Percentiles rank a stretch among this genome's conserved stretches.
These are phyloP conservation scores for Actinidia arguta DNA, from an alignment of 179 eudicot genomes.

Conservation along the genomic window DNA sequence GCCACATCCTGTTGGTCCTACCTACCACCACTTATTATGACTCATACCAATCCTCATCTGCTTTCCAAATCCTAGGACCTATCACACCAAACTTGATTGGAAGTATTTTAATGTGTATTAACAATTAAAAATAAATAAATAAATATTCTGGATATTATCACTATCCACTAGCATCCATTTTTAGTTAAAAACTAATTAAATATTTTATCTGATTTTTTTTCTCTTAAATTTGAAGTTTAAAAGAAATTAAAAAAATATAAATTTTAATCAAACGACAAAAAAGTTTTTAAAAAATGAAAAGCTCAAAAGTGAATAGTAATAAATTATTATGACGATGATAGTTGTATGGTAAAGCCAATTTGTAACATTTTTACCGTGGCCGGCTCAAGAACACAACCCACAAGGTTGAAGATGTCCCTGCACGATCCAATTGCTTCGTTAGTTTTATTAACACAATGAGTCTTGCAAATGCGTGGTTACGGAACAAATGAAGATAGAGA, in stretches of 20 bases:
- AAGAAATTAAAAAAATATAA: neutral
- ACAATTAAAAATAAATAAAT: no score
- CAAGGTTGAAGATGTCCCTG: slow-evolving; percentile 68
- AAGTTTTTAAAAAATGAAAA: neutral
- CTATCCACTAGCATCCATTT: no score
- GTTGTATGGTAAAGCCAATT: no score
- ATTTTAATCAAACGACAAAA: neutral
- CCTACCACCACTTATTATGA: no score
- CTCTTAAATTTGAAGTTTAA: neutral
- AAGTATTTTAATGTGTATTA: no score
- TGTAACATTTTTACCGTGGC: slow-evolving; percentile 45
- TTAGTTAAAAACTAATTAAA: no score
- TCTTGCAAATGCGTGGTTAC: no score
- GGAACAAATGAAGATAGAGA: no score
- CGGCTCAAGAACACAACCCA: slow-evolving; percentile 71
- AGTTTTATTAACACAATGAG: no score
- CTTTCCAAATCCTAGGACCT: neutral
- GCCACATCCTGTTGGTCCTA: no score
- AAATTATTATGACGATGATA: neutral
- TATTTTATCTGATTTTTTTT: no score
- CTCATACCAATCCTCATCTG: neutral
- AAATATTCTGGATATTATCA: neutral
- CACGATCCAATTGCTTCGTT: slow-evolving; percentile 6
- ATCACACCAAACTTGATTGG: neutral
- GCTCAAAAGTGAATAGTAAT: no score